Evolutionary conservation across 202 grass and related monocot species (phyloP).

Genomic region (Panicum hallii): DNA sequence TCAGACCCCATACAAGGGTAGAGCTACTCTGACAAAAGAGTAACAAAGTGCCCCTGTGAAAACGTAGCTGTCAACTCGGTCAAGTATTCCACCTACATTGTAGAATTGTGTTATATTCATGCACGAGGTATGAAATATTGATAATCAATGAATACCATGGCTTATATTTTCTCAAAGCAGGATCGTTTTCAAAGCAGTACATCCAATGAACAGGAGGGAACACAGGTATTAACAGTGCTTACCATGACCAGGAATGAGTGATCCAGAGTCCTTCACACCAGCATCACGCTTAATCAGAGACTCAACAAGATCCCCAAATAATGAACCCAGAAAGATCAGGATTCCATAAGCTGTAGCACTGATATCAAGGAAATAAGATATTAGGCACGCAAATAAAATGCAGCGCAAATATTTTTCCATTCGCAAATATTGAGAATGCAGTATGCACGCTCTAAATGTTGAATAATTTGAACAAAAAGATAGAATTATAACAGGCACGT

Average conservation of each 20-base stretch:
- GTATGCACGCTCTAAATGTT: neutral
- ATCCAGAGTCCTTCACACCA: conserved; percentile 94
- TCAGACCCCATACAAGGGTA: conserved; percentile 79
- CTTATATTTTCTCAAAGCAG: neutral
- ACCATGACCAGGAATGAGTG: conserved; percentile 97
- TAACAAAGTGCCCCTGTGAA: conserved; percentile 96
- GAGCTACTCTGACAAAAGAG: conserved; percentile 80
- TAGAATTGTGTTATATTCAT: conserved; percentile 36
- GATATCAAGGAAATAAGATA: conserved; percentile 53
- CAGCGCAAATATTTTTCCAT: conserved; percentile 22
- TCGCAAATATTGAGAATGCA: conserved; percentile 14
- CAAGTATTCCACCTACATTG: conserved; percentile 92
- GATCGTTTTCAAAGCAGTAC: conserved; percentile 1
- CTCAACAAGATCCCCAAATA: conserved; percentile 95
- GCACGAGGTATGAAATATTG: neutral
- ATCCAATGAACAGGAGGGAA: neutral
- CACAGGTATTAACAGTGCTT: conserved; percentile 19
- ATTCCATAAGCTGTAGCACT: conserved; percentile 87
- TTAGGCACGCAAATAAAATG: conserved; percentile 40
- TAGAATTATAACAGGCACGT: neutral
- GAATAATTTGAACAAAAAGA: conserved; percentile 19
- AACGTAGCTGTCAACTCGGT: conserved; percentile 91
- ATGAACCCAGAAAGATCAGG: conserved; percentile 85
- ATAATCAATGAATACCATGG: conserved; percentile 8
- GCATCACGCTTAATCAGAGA: conserved; percentile 96